Evolutionary conservation across 192 early-diverging fungal species (phyloP), one percentile per base, ranked within the genome.

Genomic region (Allomyces arbusculus): DNA sequence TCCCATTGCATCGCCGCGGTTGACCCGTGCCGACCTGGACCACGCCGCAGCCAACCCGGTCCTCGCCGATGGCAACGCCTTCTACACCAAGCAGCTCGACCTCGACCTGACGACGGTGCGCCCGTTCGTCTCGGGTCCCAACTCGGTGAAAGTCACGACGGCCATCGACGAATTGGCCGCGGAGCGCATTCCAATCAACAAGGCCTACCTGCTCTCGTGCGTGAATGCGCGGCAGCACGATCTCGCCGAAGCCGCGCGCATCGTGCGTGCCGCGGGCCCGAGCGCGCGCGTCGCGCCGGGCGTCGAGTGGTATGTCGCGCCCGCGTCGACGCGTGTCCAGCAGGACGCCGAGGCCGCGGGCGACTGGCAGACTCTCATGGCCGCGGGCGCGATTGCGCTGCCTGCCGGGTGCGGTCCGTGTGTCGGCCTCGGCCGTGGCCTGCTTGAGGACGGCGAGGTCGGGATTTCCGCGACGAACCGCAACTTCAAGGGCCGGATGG

Each of bases 401-500:
- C 92, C 92, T 12, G 91, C 95, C 12, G 95, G 95, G 26, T 98
- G 95, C 79, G 95, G 95, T 10, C 95, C 93, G 40, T 98, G 95
- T 71, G 91, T 98, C 67, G 88, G 93, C 14, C 80, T 96, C 1
- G 95, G 95, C 40, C 81, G 83, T 20, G 95, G 94, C 24, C 76
- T 99, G 66, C 80, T 99, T 55, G 80, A 94, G 76, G 95, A 99
- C 70, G 89, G 90, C 40, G 94, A 96, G 75, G 89, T 96, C 9
- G 94, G 95, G 24, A 96, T 99, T 62, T 94, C 91, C n/a, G 95
- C 95, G 20, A 96, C 95, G 23, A 99, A 99, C 74, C 82, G 95
- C 63, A 99, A 99, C 72, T 99, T 91, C 78, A 99, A 99, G 79
- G 95, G 95, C 62, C 84, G 95, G 19, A 99, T 99, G 95, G 95